Conservation (phyloP, 148 eudicot species). For the Fagopyrum tataricum region DNA sequence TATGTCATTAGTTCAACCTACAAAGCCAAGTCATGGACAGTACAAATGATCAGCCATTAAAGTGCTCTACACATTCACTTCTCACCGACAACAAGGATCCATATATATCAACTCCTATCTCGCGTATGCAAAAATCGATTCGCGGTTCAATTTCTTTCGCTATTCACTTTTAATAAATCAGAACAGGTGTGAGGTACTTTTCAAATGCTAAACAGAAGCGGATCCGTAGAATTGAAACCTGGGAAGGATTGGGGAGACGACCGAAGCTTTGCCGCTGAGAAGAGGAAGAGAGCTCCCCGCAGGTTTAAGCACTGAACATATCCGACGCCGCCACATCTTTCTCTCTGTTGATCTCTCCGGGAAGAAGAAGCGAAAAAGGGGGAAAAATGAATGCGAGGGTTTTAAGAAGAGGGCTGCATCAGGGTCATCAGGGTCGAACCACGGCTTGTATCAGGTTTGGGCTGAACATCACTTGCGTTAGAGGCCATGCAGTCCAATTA, state of each 20-base stretch:
- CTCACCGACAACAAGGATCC: background rate
- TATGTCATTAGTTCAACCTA: background rate
- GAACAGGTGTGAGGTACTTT: background rate
- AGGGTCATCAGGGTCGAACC: background rate
- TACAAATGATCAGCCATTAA: background rate
- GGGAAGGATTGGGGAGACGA: background rate
- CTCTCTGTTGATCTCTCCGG: background rate
- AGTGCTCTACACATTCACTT: background rate
- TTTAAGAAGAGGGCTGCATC: background rate
- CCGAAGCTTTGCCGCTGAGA: background rate
- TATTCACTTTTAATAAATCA: background rate
- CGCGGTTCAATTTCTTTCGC: background rate
- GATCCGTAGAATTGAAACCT: conserved; percentile 9
- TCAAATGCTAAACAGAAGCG: background rate
- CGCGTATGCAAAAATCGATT: background rate
- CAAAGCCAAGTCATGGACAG: background rate
- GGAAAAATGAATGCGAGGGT: background rate
- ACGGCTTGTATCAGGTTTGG: background rate
- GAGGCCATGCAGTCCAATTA: background rate
- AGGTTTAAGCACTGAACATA: conserved; percentile 7
- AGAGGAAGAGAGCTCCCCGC: conserved; percentile 10
- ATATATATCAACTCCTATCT: background rate
- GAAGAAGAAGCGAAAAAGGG: background rate
- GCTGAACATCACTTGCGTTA: background rate
- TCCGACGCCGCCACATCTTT: conserved; percentile 15